phyloP scores from a whole-genome alignment of 176 grass and related monocot species.

The Leersia perrieri region DNA sequence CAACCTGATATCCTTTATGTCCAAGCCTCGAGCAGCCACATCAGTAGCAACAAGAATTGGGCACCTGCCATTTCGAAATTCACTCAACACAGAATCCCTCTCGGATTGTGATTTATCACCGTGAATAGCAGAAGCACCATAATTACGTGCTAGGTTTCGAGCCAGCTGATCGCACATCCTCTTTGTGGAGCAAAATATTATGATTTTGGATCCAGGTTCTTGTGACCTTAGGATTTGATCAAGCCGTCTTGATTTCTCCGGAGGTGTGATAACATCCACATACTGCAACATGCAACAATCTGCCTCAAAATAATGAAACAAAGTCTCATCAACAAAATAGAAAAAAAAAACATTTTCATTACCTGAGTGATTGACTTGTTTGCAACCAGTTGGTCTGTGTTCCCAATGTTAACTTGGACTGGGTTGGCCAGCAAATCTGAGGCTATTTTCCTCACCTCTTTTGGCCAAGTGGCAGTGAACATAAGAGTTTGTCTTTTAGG shows the following conservation, averaged over 20 bases:
- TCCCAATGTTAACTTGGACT: conserved; percentile 90
- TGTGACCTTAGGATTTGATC: conserved; percentile 81
- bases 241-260: conserved; percentile 75
- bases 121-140: conserved; percentile 79
- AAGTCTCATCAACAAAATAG: background rate
- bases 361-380: conserved; percentile 96
- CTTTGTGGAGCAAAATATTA: conserved; percentile 99
- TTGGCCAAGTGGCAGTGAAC: conserved; percentile 97
- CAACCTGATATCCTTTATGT: conserved; percentile 89
- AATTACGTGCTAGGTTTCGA: conserved; percentile 54
- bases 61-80: conserved; percentile 71
- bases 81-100: conserved; percentile 83
- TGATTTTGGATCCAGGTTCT: conserved; percentile 74
- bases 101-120: conserved; percentile 95
- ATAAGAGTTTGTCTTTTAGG: conserved; percentile 78
- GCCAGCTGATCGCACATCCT: conserved; percentile 91
- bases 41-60: conserved; percentile 89
- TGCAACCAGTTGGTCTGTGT: conserved; percentile 70
- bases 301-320: conserved; percentile 26
- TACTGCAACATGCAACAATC: conserved; percentile 37
- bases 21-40: conserved; percentile 88
- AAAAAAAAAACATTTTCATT: background rate
- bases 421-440: conserved; percentile 66
- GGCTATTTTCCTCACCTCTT: conserved; percentile 77
- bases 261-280: conserved; percentile 70